These are phyloP conservation scores for Aspergillus calidoustus DNA, from an alignment of 2,329 filamentous ascomycete species.

Conservation along the genomic window DNA sequence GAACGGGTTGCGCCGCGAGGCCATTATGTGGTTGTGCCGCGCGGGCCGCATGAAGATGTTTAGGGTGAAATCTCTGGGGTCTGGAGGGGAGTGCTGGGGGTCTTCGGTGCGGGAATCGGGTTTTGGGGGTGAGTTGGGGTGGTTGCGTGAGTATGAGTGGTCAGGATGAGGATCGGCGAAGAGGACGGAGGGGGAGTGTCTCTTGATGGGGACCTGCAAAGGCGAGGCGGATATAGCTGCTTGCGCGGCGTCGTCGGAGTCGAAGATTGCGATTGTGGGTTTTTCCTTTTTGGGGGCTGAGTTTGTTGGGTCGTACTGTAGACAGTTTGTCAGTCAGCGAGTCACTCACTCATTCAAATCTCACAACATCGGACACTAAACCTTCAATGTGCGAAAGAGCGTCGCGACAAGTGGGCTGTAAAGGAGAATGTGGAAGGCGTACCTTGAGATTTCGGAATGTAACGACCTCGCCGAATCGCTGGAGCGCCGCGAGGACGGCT, in stretches of 20 bases:
- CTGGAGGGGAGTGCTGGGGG: not conserved
- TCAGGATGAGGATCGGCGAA: not conserved
- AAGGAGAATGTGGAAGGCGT: not conserved
- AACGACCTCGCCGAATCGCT: conserved; percentile 48
- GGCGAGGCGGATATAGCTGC: conserved; percentile 41
- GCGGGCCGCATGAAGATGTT: conserved; percentile 32
- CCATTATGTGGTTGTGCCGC: conserved; percentile 34
- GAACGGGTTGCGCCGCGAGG: conserved; percentile 39
- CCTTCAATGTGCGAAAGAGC: too few species aligned
- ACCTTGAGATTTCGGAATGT: conserved; percentile 45
- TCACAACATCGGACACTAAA: not conserved
- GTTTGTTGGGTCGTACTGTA: conserved; percentile 38
- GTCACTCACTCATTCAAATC: not conserved
- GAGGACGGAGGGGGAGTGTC: not conserved
- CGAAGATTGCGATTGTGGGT: conserved; percentile 42
- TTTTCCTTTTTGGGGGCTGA: conserved; percentile 25
- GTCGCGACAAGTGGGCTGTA: not conserved
- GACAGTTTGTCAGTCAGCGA: too few species aligned
- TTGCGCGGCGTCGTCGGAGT: conserved; percentile 38
- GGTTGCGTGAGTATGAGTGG: not conserved
- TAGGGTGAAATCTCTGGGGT: conserved; percentile 12
- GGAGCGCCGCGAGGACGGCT: conserved; percentile 41
- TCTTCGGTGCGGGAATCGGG: conserved; percentile 4
- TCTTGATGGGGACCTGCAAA: not conserved
- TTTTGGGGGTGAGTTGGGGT: not conserved